Base-by-base conservation (phyloP, 2,329 filamentous ascomycete genomes). In the Akanthomyces muscarius region DNA sequence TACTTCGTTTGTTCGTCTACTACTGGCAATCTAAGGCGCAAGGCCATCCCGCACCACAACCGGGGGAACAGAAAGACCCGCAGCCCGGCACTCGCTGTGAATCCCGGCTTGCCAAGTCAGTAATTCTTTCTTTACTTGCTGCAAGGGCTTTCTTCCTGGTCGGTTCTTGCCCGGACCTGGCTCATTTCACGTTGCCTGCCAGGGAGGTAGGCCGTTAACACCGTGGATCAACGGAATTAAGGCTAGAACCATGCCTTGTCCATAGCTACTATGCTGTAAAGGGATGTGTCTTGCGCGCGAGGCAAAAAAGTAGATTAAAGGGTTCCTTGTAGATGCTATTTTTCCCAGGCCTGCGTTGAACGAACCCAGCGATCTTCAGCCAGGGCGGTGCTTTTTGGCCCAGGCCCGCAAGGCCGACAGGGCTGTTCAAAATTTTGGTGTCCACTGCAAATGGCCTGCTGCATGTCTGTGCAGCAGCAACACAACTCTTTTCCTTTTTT, bases 281-380 rank as follows among this genome's bases (percentile, higher is more conserved):
- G 3, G 56, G 45, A 41, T 10, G 8, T 38, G 51, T 25, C 11
- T 50, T 59, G 56, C 56, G 33, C 8, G 30, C 28, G 42, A 47
- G n/a, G 36, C 36, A 38, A 38, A 38, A 38, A 10, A 33, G 21
- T 6, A 25, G 21, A 54, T 16, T 7, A 23, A 54, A 54, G 51
- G 23, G 36, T 3, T 3, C 36, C 36, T 38, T 38, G 36, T 11
- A 38, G 11, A 38, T 38, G 11, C 11, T 38, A 10, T 23, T 45
- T 45, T 45, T 45, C n/a, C 16, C 16, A n/a, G 44, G n/a, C 21
- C 44, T 16, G 18, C n/a, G 5, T 28, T 44, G 53, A 58, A 56
- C 53, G 38, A 58, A 58, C 55, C 42, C 13, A 10, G 42, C 55
- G 51, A 58, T 58, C 42, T 58, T 58, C 55, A 58, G 55, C 55